Base-by-base conservation (phyloP, 2,329 filamentous ascomycete genomes). In the Rhynchosporium secalis region DNA sequence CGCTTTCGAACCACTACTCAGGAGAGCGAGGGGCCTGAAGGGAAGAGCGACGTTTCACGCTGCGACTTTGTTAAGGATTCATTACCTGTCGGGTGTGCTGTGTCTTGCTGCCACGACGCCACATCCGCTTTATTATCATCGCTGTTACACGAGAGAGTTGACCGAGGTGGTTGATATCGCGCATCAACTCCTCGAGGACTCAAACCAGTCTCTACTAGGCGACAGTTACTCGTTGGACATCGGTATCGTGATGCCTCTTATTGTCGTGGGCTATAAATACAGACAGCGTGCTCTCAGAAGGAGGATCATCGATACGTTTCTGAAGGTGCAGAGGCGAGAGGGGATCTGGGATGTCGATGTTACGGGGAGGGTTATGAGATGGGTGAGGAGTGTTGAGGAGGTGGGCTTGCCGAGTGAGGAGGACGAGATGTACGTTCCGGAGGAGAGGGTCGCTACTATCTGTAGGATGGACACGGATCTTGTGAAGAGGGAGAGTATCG, bases 331-430 rank as follows among this genome's bases (percentile, higher is more conserved):
- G 49, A 60, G 62, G n/a, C 40, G 56, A 20, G 62, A 63, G 13
- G 62, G 57, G 9, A 31, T 66, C 2, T 62, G 60, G 43, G 58
- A 60, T 52, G 49, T 54, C 5, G 55, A 54, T 3, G 20, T 66
- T 26, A 26, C 55, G 46, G 55, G 41, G 13, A 56, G 55, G 45
- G 51, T 64, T 26, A 60, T 64, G 55, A 26, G 52, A 12, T 66
- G 64, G 64, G 38, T 64, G 26, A 43, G 47, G 3, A 59, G 51
- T 3, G 33, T 64, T 48, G 64, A 64, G 28, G 62, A 64, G 41
- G 56, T 29, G 31, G 56, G 36, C 20, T 29, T 45, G 40, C 26
- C 26, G 2, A 31, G 10, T 15, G 52, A 55, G 20, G 26, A 45
- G 20, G 41, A 56, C 3, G 54, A 58, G 43, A 51, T 54, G 33